Evolutionary conservation across 2,329 filamentous ascomycete genomes (phyloP).

Genomic region (Verticillium dahliae): DNA sequence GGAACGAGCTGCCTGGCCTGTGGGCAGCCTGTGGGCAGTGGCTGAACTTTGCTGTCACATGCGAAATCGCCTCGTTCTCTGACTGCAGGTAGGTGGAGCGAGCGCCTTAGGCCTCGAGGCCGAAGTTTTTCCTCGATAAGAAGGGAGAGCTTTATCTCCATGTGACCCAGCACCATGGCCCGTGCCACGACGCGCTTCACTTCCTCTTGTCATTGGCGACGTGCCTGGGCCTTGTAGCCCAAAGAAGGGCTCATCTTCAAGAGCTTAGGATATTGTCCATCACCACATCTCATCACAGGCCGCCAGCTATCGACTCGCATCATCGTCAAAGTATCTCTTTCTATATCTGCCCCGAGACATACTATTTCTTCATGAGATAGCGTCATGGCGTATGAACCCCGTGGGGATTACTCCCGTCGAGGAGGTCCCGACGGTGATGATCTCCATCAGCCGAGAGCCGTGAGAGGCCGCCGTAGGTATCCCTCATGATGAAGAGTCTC

Average conservation of each 20-base stretch:
- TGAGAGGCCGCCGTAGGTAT: slow-evolving; percentile 37
- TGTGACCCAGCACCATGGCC: neutral
- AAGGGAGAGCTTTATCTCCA: slow-evolving; percentile 1
- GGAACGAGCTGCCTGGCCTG: neutral
- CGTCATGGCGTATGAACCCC: slow-evolving; percentile 48
- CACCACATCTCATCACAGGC: neutral
- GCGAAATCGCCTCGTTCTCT: neutral
- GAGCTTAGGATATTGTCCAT: neutral
- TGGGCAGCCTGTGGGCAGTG: neutral
- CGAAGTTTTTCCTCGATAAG: slow-evolving; percentile 7
- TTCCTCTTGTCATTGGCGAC: neutral
- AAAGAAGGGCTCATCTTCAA: neutral
- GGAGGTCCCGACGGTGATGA: slow-evolving; percentile 32
- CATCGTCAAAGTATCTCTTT: neutral
- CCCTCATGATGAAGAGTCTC: neutral
- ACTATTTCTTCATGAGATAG: slow-evolving; percentile 6
- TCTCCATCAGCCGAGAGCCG: slow-evolving; percentile 37
- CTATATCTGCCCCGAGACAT: neutral
- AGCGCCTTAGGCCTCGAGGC: neutral
- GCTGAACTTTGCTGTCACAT: neutral
- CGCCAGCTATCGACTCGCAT: neutral
- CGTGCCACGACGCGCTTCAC: neutral
- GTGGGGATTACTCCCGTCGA: slow-evolving; percentile 36
- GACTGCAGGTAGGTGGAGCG: too few relatives aligned
- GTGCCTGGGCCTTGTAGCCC: neutral